Percentiles rank a stretch among this genome's conserved stretches.
Evolutionary conservation across 208 protist species (phyloP).

Genomic region (Leishmania turanica): DNA sequence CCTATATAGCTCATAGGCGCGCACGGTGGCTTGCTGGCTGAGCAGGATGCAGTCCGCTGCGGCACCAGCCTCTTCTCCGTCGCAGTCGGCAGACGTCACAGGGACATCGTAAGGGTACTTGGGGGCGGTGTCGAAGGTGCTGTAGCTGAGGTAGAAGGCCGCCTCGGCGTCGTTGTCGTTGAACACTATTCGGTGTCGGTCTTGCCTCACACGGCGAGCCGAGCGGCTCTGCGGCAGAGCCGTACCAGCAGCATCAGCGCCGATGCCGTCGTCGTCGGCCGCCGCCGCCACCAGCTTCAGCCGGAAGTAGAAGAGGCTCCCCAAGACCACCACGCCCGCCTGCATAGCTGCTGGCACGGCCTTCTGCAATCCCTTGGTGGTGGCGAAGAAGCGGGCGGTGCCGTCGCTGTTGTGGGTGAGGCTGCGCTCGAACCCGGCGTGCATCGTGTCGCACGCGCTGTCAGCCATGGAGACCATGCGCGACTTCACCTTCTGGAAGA

Average conservation of each 20-base stretch:
- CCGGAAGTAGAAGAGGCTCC: constrained; percentile 79
- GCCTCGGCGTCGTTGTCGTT: constrained; percentile 52
- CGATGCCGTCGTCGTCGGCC: constrained; percentile 1
- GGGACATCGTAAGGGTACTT: constrained; percentile 53
- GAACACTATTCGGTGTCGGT: constrained; percentile 34
- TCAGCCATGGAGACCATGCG: constrained; percentile 80
- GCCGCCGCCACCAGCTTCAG: constrained; percentile 38
- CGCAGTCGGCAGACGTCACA: constrained; percentile 16
- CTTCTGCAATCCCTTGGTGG: constrained; percentile 60
- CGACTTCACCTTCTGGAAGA: constrained; percentile 58
- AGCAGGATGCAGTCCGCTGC: constrained; percentile 60
- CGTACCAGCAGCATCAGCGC: background rate
- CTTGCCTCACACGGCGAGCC: constrained; percentile 29
- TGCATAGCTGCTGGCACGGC: constrained; percentile 66
- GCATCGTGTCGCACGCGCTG: constrained; percentile 73
- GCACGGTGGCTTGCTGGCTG: constrained; percentile 50
- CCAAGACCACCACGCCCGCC: constrained; percentile 65
- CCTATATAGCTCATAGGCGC: constrained; percentile 70
- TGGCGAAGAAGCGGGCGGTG: constrained; percentile 75
- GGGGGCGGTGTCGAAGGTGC: constrained; percentile 41
- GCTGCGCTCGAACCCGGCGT: constrained; percentile 71
- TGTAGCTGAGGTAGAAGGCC: constrained; percentile 62
- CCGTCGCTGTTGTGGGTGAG: constrained; percentile 74
- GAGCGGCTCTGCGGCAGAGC: constrained; percentile 22
- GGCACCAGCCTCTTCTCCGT: constrained; percentile 24